These are phyloP conservation scores for Torulaspora globosa DNA, from an alignment of 1,139 yeast species.

Conservation along the genomic window DNA sequence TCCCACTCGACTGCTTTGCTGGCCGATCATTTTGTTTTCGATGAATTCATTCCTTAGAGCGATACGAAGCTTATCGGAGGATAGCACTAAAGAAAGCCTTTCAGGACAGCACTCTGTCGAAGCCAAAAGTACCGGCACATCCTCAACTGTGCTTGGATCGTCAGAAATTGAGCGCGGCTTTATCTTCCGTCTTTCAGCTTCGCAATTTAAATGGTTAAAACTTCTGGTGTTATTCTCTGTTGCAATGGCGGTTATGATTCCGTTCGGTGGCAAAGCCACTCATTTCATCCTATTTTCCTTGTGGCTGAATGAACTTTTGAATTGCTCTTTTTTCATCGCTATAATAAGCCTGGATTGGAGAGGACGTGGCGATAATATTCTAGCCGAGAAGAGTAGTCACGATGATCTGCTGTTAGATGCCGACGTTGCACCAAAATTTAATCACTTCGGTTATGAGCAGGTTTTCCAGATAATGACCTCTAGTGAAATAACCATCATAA, in stretches of 20 bases:
- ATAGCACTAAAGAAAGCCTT: neutral
- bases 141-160: neutral
- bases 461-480: constrained; percentile 3
- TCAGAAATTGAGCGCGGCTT: constrained; percentile 24
- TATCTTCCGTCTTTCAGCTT: constrained; percentile 20
- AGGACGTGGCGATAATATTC: constrained; percentile 57
- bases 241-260: constrained; percentile 31
- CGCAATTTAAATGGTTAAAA: constrained; percentile 10
- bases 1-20: constrained; percentile 42
- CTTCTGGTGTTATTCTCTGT: constrained; percentile 7
- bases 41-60: constrained; percentile 47
- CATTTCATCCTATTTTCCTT: constrained; percentile 44
- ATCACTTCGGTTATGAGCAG: neutral
- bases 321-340: constrained; percentile 59
- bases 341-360: constrained; percentile 64
- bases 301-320: constrained; percentile 54
- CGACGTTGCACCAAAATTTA: constrained; percentile 1
- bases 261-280: constrained; percentile 41
- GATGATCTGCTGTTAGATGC: constrained; percentile 14
- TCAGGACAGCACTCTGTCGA: neutral
- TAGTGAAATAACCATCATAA: constrained; percentile 1
- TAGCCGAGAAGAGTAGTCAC: constrained; percentile 34
- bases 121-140: neutral
- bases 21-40: constrained; percentile 42
- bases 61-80: constrained; percentile 26